Evolutionary conservation across 495 filamentous ascomycete species (phyloP).

Genomic region (Lindgomyces ingoldianus): DNA sequence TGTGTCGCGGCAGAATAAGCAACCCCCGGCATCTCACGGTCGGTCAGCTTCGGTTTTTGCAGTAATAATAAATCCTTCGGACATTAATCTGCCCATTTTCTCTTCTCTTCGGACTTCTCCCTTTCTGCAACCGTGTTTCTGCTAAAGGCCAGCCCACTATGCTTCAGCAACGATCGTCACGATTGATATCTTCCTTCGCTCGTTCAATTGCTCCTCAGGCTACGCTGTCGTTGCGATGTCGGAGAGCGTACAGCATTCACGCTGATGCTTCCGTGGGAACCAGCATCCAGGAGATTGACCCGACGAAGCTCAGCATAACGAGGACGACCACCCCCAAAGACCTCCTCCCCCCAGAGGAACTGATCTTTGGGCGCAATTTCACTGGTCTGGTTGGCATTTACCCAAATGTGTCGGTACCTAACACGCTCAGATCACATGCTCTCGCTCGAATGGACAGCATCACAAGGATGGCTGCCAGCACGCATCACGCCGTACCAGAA

Average conservation of each 20-base stretch:
- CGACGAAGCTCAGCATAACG: conserved; percentile 70
- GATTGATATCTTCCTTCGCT: conserved; percentile 17
- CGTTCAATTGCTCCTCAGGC: conserved; percentile 42
- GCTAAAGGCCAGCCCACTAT: conserved; percentile 27
- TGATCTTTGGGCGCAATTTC: conserved; percentile 86
- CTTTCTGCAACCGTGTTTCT: too few relatives aligned
- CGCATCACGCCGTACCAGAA: conserved; percentile 92
- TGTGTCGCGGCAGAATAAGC: neutral
- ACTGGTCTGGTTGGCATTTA: conserved; percentile 59
- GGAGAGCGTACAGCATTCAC: conserved; percentile 42
- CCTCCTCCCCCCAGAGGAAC: conserved; percentile 69
- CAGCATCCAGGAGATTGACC: conserved; percentile 64
- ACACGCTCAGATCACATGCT: conserved; percentile 85
- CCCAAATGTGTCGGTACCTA: conserved; percentile 6
- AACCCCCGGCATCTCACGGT: neutral
- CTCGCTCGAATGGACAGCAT: conserved; percentile 86
- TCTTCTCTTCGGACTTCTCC: too few relatives aligned
- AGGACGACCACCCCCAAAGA: conserved; percentile 75
- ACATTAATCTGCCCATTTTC: too few relatives aligned
- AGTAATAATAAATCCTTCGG: neutral
- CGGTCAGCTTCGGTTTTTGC: neutral
- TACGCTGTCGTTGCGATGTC: conserved; percentile 40
- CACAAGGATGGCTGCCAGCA: conserved; percentile 75
- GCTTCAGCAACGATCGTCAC: conserved; percentile 35
- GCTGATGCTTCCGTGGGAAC: conserved; percentile 35